Conservation (phyloP, 78 protist genomes). For the Speleostelium caveatum region DNA sequence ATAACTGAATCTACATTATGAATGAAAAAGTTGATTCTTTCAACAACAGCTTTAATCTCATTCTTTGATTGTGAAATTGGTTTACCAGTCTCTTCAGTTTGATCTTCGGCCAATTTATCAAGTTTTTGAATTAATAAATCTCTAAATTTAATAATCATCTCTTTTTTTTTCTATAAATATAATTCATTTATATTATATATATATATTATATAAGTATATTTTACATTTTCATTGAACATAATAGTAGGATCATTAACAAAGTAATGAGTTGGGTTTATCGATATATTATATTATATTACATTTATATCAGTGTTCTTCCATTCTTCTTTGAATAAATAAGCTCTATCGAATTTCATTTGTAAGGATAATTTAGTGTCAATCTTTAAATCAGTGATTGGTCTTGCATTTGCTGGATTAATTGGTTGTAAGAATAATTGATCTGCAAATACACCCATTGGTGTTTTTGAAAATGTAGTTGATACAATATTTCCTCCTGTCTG, state of each 20-base stretch:
- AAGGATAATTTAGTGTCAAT: slow-evolving; percentile 54
- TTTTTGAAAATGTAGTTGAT: slow-evolving; percentile 20
- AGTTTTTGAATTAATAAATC: slow-evolving; percentile 39
- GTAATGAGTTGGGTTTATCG: too few species aligned
- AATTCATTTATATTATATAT: neutral
- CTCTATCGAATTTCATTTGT: slow-evolving; percentile 47
- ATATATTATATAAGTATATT: neutral
- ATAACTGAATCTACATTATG: slow-evolving; percentile 1
- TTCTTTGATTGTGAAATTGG: slow-evolving; percentile 66
- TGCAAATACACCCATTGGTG: slow-evolving; percentile 48
- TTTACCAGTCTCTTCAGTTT: slow-evolving; percentile 75
- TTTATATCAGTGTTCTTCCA: slow-evolving; percentile 21
- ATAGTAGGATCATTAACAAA: too few species aligned
- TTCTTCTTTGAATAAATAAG: slow-evolving; percentile 33
- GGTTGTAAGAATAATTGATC: slow-evolving; percentile 78
- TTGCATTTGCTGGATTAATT: slow-evolving; percentile 61
- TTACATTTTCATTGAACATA: too few species aligned
- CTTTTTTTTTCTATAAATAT: slow-evolving; percentile 32
- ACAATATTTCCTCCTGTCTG: neutral
- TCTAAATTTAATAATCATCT: slow-evolving; percentile 57
- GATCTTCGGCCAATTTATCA: slow-evolving; percentile 38
- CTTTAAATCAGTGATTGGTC: slow-evolving; percentile 59
- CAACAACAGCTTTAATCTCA: slow-evolving; percentile 72
- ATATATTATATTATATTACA: too few species aligned
- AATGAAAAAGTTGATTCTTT: slow-evolving; percentile 74